Base-by-base conservation (phyloP, 805 yeast genomes). In the Groenewaldozyma salmanticensis region DNA sequence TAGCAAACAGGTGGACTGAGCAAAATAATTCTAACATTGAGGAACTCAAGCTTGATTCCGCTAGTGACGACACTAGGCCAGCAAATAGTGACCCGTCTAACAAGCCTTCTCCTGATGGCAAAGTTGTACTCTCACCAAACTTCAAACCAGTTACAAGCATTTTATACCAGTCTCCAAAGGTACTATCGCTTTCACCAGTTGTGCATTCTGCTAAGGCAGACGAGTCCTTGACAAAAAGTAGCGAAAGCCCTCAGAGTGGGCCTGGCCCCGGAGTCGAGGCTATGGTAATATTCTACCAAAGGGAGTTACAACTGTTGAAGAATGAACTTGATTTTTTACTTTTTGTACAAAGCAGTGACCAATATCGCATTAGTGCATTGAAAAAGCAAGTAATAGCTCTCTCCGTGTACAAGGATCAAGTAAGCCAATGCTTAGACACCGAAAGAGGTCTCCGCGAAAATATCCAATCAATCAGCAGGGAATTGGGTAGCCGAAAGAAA, bases 281-380 rank as follows among this genome's bases (percentile, higher is more conserved):
- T 9, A 7, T 24, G 0, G 37, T 69, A 11, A 71, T 70, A 31
- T 75, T 68, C 48, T 76, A 72, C 44, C 73, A 73, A 41, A 62
- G 84, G 42, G 84, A 80, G 51, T 59, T 78, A 13, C 54, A 79
- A 41, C 61, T 79, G 29, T 50, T 68, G 43, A 68, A 69, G 39
- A 80, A 79, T 54, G 86, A 79, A 52, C 60, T 76, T 31, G 80
- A 77, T 37, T 79, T 80, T 50, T 64, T 74, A 3, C 66, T 68
- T 37, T 77, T 73, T 54, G 52, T 75, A 49, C 72, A 71, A 37
- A 64, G 70, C 38, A 62, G 74, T 44, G 65, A 64, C 41, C 68
- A 70, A 48, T 61, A 58, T 24, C 55, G 65, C 4, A 52, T 59
- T n/a, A 51, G 57, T 16, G 51, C 58, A 20, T 51, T 67, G 40